These are phyloP conservation scores for Aspergillus viridinutans DNA, from an alignment of 2,329 filamentous ascomycete species.

Conservation along the genomic window DNA sequence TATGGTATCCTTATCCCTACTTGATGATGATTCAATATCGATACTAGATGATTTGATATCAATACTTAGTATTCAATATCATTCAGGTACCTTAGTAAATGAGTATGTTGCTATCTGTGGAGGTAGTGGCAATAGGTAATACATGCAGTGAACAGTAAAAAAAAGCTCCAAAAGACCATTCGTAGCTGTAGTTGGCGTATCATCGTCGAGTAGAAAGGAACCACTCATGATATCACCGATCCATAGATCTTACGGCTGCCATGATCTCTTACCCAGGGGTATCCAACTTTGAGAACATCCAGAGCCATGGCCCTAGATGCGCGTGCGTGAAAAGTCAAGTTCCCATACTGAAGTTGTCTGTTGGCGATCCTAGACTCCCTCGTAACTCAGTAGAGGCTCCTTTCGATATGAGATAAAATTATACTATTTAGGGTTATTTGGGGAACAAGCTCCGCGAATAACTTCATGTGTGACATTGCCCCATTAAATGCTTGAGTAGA, in stretches of 20 bases:
- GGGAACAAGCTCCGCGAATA: neutral
- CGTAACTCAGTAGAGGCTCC: neutral
- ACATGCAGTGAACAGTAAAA: too few relatives aligned
- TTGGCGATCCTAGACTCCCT: neutral
- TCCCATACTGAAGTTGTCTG: neutral
- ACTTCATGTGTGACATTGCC: neutral
- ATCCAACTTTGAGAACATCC: neutral
- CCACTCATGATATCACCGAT: neutral
- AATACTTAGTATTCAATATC: too few relatives aligned
- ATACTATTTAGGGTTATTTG: neutral
- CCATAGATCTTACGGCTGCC: neutral
- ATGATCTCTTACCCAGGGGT: neutral
- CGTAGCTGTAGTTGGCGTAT: too few relatives aligned
- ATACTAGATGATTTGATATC: too few relatives aligned
- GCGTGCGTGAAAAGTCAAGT: neutral
- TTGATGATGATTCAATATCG: too few relatives aligned
- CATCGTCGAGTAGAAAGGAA: too few relatives aligned
- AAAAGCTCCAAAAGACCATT: too few relatives aligned
- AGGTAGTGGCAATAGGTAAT: too few relatives aligned
- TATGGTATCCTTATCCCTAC: too few relatives aligned
- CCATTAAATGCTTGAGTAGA: neutral
- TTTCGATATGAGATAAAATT: neutral
- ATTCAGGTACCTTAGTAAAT: too few relatives aligned
- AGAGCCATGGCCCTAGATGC: neutral
- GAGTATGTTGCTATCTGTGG: too few relatives aligned